phyloP scores from a whole-genome alignment of 768 basidiomycete genomes.

The Dendrothele bispora region DNA sequence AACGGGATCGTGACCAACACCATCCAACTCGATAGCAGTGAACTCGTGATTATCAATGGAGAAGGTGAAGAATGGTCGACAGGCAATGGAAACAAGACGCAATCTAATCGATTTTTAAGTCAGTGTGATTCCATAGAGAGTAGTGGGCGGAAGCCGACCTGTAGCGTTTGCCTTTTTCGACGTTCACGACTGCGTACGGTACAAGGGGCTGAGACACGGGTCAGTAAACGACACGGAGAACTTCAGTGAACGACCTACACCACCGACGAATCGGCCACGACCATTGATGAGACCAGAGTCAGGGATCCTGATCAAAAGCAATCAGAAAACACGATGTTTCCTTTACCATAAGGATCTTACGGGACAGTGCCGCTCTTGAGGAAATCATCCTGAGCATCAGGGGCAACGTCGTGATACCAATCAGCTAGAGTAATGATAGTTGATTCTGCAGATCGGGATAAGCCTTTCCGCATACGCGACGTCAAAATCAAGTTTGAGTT shows the following conservation, averaged over 20 bases:
- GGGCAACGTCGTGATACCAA: no score
- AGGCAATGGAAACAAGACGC: conserved; percentile 51
- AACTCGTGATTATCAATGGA: conserved; percentile 44
- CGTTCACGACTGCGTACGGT: conserved; percentile 44
- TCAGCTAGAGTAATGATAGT: conserved; percentile 53
- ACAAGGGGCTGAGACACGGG: conserved; percentile 9
- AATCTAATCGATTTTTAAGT: no score
- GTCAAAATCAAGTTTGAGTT: no score
- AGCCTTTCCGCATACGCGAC: no score
- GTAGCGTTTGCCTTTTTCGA: conserved; percentile 41
- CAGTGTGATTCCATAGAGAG: no score
- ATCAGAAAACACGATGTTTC: no score
- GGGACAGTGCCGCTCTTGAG: not conserved
- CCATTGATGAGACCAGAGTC: conserved; percentile 56
- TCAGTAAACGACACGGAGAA: not conserved
- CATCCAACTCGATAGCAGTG: conserved; percentile 42
- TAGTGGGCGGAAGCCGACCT: no score
- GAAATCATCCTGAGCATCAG: no score
- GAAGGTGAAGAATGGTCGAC: conserved; percentile 43
- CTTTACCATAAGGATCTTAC: conserved; percentile 10
- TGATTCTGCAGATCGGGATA: no score
- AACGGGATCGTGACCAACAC: conserved; percentile 29
- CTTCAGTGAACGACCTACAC: conserved; percentile 2
- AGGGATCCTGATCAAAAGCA: no score
- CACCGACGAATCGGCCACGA: conserved; percentile 33